phyloP scores from a whole-genome alignment of 2,329 filamentous ascomycete genomes.

The Aspergillus hiratsukae region DNA sequence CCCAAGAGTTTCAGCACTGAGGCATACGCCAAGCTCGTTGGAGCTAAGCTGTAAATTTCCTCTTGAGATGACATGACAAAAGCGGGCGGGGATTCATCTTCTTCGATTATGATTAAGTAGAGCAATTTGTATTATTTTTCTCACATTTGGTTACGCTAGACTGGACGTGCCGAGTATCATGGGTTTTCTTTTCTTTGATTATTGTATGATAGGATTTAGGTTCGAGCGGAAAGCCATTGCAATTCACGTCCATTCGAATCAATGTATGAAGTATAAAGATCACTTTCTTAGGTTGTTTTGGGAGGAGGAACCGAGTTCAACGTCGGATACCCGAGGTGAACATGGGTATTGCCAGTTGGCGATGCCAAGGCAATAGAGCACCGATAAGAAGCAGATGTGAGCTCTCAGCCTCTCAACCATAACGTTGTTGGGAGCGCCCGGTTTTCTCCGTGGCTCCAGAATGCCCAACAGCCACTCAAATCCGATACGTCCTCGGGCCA shows the following conservation, averaged over 20 bases:
- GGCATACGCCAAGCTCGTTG: constrained; percentile 88
- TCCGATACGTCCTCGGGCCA: constrained; percentile 9
- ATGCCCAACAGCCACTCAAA: not conserved
- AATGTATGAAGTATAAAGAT: not conserved
- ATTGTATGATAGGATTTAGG: constrained; percentile 38
- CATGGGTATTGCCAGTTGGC: not conserved
- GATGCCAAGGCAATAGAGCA: not conserved
- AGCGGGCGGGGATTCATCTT: constrained; percentile 6
- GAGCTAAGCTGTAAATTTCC: constrained; percentile 74
- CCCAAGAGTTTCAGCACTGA: constrained; percentile 99
- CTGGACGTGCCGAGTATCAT: constrained; percentile 29
- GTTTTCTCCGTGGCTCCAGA: constrained; percentile 20
- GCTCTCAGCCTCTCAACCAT: not conserved
- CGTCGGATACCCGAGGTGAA: not conserved
- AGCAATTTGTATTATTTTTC: constrained; percentile 21
- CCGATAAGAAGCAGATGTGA: not conserved
- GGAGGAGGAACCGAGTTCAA: too few relatives aligned
- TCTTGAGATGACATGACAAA: constrained; percentile 11
- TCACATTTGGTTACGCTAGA: constrained; percentile 16
- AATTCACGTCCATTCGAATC: constrained; percentile 11
- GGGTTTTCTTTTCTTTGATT: constrained; percentile 28
- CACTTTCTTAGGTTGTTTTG: not conserved
- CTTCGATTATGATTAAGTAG: constrained; percentile 17
- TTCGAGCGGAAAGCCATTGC: constrained; percentile 36
- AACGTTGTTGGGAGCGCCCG: constrained; percentile 15